A percentile compares a stretch with the other conserved stretches of the same genome.
Evolutionary conservation across 371 early-diverging fungal species (phyloP).

Genomic region (Mortierella sp.): DNA sequence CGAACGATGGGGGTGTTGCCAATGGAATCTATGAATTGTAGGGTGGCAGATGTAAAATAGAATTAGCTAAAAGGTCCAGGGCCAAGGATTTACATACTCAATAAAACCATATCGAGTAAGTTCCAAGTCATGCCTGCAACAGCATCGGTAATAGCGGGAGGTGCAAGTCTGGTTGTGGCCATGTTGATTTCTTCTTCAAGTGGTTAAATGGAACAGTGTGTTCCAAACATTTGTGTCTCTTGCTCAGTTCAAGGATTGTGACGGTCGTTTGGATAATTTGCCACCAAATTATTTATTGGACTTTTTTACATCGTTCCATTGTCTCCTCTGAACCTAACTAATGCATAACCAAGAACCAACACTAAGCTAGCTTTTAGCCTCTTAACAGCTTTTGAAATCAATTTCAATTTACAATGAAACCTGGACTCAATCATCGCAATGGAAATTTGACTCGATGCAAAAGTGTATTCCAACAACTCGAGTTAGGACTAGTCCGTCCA

Average conservation of each 20-base stretch:
- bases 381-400: background rate
- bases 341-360: background rate
- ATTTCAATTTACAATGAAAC: conserved; percentile 13
- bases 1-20: conserved; percentile 59
- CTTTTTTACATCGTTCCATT: background rate
- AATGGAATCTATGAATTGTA: conserved; percentile 30
- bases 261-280: conserved; percentile 11
- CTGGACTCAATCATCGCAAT: background rate
- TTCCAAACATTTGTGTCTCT: no score
- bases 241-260: background rate
- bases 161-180: conserved; percentile 30
- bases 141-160: conserved; percentile 42
- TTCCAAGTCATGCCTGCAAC: conserved; percentile 34
- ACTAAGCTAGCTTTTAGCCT: background rate
- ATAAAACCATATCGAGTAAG: background rate
- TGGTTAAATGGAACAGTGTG: background rate
- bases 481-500: conserved; percentile 26
- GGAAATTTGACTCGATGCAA: conserved; percentile 13
- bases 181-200: conserved; percentile 12
- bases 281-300: conserved; percentile 8
- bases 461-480: conserved; percentile 23
- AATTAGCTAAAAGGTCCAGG: background rate
- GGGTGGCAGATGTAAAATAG: background rate
- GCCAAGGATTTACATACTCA: background rate
- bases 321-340: background rate